These are phyloP conservation scores for Tetracentron sinense DNA, from an alignment of 164 flowering plant species.

Conservation along the genomic window DNA sequence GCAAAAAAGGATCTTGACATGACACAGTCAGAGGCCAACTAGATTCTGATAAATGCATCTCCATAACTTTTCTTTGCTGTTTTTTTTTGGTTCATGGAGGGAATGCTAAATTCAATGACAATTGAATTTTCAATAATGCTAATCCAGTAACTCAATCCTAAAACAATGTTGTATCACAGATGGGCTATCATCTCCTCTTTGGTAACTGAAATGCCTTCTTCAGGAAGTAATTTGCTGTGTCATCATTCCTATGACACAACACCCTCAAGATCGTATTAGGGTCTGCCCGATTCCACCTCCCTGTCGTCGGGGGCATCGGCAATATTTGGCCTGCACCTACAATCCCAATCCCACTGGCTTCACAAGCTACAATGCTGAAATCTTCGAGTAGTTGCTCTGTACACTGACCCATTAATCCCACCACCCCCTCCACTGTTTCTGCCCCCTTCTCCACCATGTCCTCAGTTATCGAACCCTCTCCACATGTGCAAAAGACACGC, in stretches of 20 bases:
- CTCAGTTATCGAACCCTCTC: slow-evolving; percentile 61
- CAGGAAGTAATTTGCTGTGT: slow-evolving; percentile 60
- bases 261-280: slow-evolving; percentile 92
- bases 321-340: slow-evolving; percentile 49
- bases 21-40: not conserved
- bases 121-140: not conserved
- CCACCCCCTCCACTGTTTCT: slow-evolving; percentile 52
- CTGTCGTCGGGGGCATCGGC: slow-evolving; percentile 95
- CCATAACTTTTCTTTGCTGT: not conserved
- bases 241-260: slow-evolving; percentile 75
- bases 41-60: too few species aligned
- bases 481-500: slow-evolving; percentile 52
- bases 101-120: too few species aligned
- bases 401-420: slow-evolving; percentile 44
- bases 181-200: slow-evolving; percentile 47
- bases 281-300: slow-evolving; percentile 75
- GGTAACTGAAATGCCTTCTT: slow-evolving; percentile 80
- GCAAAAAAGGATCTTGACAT: not conserved
- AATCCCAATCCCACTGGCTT: slow-evolving; percentile 54
- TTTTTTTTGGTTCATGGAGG: too few species aligned
- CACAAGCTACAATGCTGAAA: slow-evolving; percentile 70
- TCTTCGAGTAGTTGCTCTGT: slow-evolving; percentile 83
- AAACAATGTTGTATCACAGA: not conserved
- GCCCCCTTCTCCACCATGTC: slow-evolving; percentile 50
- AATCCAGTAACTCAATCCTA: not conserved